A percentile compares a stretch with the other conserved stretches of the same genome.
Evolutionary conservation across 2,329 filamentous ascomycete species (phyloP).

Genomic region (Fusarium multiceps): DNA sequence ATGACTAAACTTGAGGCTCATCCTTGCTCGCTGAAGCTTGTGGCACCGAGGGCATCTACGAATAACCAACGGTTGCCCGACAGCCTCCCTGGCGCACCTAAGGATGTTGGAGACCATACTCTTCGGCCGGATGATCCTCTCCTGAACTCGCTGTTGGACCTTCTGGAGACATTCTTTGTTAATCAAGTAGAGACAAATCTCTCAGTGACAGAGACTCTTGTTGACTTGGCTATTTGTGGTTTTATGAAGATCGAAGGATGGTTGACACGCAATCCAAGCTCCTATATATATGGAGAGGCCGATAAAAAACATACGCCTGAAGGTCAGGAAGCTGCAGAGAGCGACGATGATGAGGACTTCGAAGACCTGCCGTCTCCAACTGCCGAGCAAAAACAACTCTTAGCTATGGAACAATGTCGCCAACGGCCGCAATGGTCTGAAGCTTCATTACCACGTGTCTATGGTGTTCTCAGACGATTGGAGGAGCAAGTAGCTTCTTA

Average conservation of each 20-base stretch:
- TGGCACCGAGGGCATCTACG: conserved; percentile 68
- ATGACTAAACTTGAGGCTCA: conserved; percentile 76
- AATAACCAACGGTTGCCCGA: conserved; percentile 69
- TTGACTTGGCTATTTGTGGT: conserved; percentile 85
- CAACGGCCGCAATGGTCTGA: conserved; percentile 65
- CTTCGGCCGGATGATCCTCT: conserved; percentile 72
- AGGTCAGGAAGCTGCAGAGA: conserved; percentile 30
- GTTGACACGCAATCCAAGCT: conserved; percentile 79
- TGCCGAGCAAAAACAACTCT: conserved; percentile 53
- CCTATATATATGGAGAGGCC: conserved; percentile 63
- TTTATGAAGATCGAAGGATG: conserved; percentile 90
- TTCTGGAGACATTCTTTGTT: conserved; percentile 83
- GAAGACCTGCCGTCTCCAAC: conserved; percentile 26
- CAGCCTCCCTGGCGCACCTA: conserved; percentile 69
- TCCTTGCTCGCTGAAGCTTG: conserved; percentile 75
- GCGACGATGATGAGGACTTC: conserved; percentile 37
- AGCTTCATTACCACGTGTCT: conserved; percentile 63
- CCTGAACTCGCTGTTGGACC: conserved; percentile 73
- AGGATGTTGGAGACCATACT: conserved; percentile 70
- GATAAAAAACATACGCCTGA: conserved; percentile 39
- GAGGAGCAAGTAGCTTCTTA: conserved; percentile 72
- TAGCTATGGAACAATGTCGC: conserved; percentile 63
- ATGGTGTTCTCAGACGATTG: conserved; percentile 68
- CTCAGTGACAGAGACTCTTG: conserved; percentile 83
- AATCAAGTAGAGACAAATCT: conserved; percentile 94